Base-by-base conservation (phyloP, 1,284 basidiomycete species). In the Garcileccinum viscosum region DNA sequence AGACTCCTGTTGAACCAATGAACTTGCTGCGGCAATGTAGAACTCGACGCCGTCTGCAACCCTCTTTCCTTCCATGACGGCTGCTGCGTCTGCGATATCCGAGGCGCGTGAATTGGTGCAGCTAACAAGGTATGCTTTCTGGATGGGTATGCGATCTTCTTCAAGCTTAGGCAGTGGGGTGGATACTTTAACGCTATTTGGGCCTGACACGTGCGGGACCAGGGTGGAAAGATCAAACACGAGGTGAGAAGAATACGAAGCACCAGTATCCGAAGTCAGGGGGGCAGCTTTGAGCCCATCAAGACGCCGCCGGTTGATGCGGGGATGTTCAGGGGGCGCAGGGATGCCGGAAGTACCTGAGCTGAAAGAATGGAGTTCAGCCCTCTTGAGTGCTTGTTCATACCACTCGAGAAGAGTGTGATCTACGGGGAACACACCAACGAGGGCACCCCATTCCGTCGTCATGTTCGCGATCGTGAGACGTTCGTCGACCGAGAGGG, bases 381-480 rank as follows among this genome's bases (percentile, higher is more conserved):
- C 86, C 80, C 92, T 94, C 72, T 87, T 87, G 70, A 98, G 82
- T 33, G 89, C 84, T n/a, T 84, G 83, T 67, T 95, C 92, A 81
- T 99, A 99, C 97, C 97, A 99, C 32, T 90, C 80, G 47, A 97
- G 80, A 8, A 96, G 88, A 19, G 89, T 89, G 42, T 91, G 87
- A 80, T 99, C 97, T 12, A 96, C 93, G 0, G 97, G 97, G 85
- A 99, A 99, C 17, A 98, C 91, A 56, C 97, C 97, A 9, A 91
- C 96, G 1, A 99, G 89, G 2, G 97, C 97, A 64, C 97, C 97
- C 97, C 97, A 99, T 80, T 99, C 97, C 22, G 98, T 99, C 5
- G 97, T 99, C 97, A 99, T 99, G 81, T 98, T 98, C 40, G 96
- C 87, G 72, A 99, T 99, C 0, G 97, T 97, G 65, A 99, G 86